These are phyloP conservation scores for Triticum dicoccoides DNA, from an alignment of 176 grass and related monocot species.

Conservation along the genomic window DNA sequence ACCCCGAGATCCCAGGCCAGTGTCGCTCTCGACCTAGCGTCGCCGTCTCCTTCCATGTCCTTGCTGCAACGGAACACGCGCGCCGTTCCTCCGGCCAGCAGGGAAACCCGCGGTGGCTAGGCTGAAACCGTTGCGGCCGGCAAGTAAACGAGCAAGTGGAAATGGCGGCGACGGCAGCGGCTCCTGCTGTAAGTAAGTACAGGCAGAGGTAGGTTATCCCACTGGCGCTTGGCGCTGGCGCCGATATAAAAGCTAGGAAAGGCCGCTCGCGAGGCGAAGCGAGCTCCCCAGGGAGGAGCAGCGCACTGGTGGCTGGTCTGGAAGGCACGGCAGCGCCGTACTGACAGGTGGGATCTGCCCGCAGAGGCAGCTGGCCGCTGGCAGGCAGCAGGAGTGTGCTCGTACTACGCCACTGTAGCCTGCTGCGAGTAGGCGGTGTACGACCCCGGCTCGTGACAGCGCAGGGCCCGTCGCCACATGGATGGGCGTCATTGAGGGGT, in stretches of 20 bases:
- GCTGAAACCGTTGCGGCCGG: neutral
- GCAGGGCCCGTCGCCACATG: slow-evolving; percentile 42
- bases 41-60: slow-evolving; percentile 43
- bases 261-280: neutral
- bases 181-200: slow-evolving; percentile 40
- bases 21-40: neutral
- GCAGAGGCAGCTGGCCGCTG: neutral
- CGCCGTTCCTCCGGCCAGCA: too few species aligned
- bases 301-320: neutral
- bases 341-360: slow-evolving; percentile 47
- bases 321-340: neutral
- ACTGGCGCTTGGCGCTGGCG: neutral
- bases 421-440: neutral
- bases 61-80: too few species aligned
- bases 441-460: slow-evolving; percentile 28
- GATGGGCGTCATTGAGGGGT: slow-evolving; percentile 56
- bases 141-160: neutral
- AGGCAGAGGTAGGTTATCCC: slow-evolving; percentile 15
- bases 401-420: neutral
- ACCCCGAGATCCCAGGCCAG: slow-evolving; percentile 23
- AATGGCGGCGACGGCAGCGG: neutral
- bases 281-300: slow-evolving; percentile 44
- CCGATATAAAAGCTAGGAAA: slow-evolving; percentile 28
- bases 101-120: neutral
- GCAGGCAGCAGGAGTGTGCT: neutral